Evolutionary conservation across 2,329 filamentous ascomycete genomes (phyloP).

Genomic region (Sporothrix sp.): DNA sequence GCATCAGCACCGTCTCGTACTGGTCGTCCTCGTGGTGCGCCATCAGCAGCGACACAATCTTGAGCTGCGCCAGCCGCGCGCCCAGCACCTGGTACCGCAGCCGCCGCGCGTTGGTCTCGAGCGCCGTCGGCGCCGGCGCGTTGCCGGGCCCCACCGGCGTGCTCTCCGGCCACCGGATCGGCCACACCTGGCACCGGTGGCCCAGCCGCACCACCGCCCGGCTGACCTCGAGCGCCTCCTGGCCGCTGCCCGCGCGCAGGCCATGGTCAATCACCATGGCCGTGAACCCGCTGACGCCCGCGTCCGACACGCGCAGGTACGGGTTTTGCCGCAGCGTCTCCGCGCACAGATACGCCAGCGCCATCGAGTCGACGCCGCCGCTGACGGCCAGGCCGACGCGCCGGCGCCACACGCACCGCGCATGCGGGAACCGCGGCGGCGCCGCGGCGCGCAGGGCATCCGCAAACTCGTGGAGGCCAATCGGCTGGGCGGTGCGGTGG

Average conservation of each 20-base stretch:
- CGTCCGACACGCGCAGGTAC: constrained; percentile 34
- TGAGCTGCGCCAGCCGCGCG: constrained; percentile 39
- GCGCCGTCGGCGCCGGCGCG: constrained; percentile 37
- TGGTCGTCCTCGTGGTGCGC: constrained; percentile 89
- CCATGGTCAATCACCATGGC: constrained; percentile 49
- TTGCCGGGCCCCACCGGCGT: constrained; percentile 15
- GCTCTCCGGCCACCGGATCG: constrained; percentile 42
- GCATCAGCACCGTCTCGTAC: constrained; percentile 79
- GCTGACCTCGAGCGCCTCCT: constrained; percentile 42
- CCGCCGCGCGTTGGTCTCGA: constrained; percentile 68
- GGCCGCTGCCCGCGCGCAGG: constrained; percentile 40
- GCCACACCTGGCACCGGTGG: constrained; percentile 21
- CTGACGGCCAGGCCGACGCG: constrained; percentile 64
- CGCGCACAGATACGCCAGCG: constrained; percentile 66
- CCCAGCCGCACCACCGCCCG: constrained; percentile 28
- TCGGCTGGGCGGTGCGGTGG: constrained; percentile 31
- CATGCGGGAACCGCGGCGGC: constrained; percentile 38
- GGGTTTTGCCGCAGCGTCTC: constrained; percentile 27
- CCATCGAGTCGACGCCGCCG: constrained; percentile 97
- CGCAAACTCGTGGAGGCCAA: constrained; percentile 32
- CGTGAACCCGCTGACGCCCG: constrained; percentile 31
- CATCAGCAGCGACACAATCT: constrained; percentile 55
- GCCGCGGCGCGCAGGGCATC: constrained; percentile 43
- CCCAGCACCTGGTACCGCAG: constrained; percentile 67
- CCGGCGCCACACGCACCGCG: constrained; percentile 26